phyloP scores from a whole-genome alignment of 371 early-diverging fungal species.

The Entomophthora muscae region DNA sequence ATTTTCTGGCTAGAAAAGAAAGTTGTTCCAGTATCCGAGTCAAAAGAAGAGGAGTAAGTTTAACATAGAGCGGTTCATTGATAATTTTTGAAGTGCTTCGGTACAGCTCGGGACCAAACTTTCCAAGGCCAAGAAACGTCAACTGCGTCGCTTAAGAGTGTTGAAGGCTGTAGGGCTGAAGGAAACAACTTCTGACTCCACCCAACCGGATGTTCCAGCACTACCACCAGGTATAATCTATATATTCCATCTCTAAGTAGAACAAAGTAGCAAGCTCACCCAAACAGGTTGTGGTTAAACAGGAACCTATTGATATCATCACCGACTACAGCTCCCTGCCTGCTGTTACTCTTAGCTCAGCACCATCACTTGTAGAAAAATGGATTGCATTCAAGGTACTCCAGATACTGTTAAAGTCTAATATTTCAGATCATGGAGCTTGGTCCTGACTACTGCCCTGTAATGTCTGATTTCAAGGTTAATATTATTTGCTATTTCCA shows the following conservation, averaged over 20 bases:
- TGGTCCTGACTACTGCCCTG: not conserved
- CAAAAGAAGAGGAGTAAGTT: not conserved
- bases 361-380: not conserved
- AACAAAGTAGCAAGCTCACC: not conserved
- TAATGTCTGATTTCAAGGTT: not conserved
- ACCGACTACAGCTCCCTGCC: not conserved
- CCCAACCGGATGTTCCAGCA: no score
- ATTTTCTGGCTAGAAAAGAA: not conserved
- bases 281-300: not conserved
- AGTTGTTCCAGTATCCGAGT: not conserved
- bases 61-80: not conserved
- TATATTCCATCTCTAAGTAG: not conserved
- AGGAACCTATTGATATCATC: not conserved
- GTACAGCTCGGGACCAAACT: not conserved
- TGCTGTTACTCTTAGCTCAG: not conserved
- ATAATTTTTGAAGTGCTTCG: not conserved
- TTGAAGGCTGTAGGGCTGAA: not conserved
- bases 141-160: not conserved
- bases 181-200: no score
- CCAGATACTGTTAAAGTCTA: not conserved
- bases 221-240: no score
- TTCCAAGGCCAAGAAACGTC: not conserved
- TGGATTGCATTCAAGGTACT: not conserved
- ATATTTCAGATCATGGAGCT: not conserved
- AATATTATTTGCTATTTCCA: not conserved